Base-by-base conservation (phyloP, 2,329 filamentous ascomycete species). In the Clonostachys rosea region DNA sequence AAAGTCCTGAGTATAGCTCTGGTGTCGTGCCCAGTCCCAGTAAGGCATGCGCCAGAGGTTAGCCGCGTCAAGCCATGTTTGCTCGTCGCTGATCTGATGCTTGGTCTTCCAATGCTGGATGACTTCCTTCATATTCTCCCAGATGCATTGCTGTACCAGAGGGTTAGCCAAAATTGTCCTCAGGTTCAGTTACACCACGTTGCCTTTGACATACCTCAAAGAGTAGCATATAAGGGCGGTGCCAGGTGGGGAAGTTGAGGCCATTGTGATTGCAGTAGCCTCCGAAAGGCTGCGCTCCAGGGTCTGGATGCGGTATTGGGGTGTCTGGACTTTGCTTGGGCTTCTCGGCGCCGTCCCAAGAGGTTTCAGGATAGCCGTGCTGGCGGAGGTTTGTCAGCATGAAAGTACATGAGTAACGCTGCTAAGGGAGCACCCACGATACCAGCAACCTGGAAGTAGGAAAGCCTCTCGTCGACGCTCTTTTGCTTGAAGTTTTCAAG, bases 241-340 rank as follows among this genome's bases (percentile, higher is more conserved):
- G 84, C 84, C 84, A 87, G 7, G 78, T 69, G 35, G 78, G 71
- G 58, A 88, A 86, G 8, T 85, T 60, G 37, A 78, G 76, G 2
- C 77, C 77, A 11, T 69, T 73, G 62, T 87, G 84, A 12, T 76
- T 73, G 59, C 84, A 87, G 59, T 84, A 87, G 17, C 52, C 74
- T 78, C 42, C 67, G 57, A 47, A 64, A 12, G 17, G 14, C 14
- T 39, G 36, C 3, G 14, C 36, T 18, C 17, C 36, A 4, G 14
- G 14, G 11, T n/a, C 36, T 18, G 14, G 14, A 13, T 39, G 10
- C 36, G 7, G 7, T 39, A 11, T 4, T 30, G 9, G 24, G 24
- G 24, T 30, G 24, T 30, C 24, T 9, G 24, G 24, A 30, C 24
- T 30, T 30, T 30, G 24, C 24, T 9, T 30, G 24, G 24, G 24